Conservation (phyloP, 495 filamentous ascomycete genomes). For the Trichocladium uniseriatum region DNA sequence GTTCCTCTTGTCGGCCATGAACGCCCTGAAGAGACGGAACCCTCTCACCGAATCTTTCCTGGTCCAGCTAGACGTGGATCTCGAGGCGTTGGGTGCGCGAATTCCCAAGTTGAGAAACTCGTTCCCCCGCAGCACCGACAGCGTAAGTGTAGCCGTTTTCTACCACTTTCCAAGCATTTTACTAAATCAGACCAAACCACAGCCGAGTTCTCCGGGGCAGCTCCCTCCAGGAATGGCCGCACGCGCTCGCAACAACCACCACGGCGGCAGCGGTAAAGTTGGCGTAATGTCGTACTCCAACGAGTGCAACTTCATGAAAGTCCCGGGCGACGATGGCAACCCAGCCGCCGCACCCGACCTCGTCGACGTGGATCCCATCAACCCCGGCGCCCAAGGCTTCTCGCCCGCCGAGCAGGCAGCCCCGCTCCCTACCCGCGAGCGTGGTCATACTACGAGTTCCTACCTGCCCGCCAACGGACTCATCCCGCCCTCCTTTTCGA, state of each 20-base stretch:
- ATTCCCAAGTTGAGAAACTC: slow-evolving; percentile 45
- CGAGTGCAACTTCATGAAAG: slow-evolving; percentile 29
- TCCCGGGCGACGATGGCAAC: slow-evolving; percentile 24
- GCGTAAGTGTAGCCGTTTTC: slow-evolving; percentile 26
- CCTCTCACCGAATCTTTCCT: slow-evolving; percentile 93
- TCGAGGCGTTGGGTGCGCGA: slow-evolving; percentile 54
- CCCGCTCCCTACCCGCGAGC: slow-evolving; percentile 26
- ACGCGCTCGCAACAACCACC: background rate
- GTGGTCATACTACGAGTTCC: slow-evolving; percentile 12
- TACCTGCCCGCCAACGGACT: too few species aligned
- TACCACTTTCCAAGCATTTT: background rate
- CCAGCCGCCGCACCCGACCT: slow-evolving; percentile 22
- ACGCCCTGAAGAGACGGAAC: slow-evolving; percentile 77
- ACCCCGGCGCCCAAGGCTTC: slow-evolving; percentile 9
- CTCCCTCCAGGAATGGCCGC: background rate
- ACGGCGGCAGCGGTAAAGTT: background rate
- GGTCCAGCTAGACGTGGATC: slow-evolving; percentile 85
- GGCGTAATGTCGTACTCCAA: slow-evolving; percentile 19
- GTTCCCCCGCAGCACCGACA: slow-evolving; percentile 42
- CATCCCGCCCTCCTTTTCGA: slow-evolving; percentile 27
- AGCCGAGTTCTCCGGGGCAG: slow-evolving; percentile 9
- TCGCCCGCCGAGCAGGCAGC: slow-evolving; percentile 18
- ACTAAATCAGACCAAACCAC: background rate
- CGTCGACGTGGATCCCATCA: slow-evolving; percentile 20
- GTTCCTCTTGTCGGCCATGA: slow-evolving; percentile 84